Conservation (phyloP, 805 yeast genomes). For the Isabelozyma rhagii region DNA sequence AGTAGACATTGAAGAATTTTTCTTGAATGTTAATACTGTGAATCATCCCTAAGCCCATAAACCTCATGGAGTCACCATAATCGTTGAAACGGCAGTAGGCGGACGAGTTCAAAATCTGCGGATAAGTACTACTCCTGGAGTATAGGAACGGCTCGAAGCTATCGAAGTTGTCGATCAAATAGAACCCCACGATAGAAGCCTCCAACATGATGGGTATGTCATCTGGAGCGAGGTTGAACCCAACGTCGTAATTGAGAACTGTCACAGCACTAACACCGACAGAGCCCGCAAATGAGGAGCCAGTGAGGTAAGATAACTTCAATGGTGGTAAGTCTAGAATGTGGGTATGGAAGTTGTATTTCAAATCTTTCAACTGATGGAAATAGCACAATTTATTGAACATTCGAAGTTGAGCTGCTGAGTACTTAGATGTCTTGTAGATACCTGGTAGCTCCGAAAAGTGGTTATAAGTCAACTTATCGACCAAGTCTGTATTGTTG, state of each 20-base stretch:
- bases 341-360: constrained; percentile 21
- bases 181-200: constrained; percentile 39
- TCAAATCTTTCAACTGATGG: constrained; percentile 33
- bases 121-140: constrained; percentile 4
- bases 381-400: constrained; percentile 53
- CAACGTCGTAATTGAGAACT: constrained; percentile 17
- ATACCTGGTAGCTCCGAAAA: constrained; percentile 32
- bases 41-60: constrained; percentile 55
- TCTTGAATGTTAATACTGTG: constrained; percentile 56
- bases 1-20: constrained; percentile 50
- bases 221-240: constrained; percentile 12
- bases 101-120: constrained; percentile 16
- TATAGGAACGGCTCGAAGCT: constrained; percentile 17
- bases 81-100: constrained; percentile 9
- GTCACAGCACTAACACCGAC: constrained; percentile 24
- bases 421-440: constrained; percentile 30
- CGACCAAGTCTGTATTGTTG: constrained; percentile 23
- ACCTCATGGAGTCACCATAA: constrained; percentile 13
- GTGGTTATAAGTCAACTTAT: constrained; percentile 23
- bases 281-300: constrained; percentile 3
- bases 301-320: constrained; percentile 22
- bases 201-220: constrained; percentile 35
- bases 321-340: constrained; percentile 21
- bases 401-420: constrained; percentile 51
- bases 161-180: constrained; percentile 24